These are phyloP conservation scores for Raphanus hybrid DNA, from an alignment of 441 rosid genomes.

Conservation along the genomic window DNA sequence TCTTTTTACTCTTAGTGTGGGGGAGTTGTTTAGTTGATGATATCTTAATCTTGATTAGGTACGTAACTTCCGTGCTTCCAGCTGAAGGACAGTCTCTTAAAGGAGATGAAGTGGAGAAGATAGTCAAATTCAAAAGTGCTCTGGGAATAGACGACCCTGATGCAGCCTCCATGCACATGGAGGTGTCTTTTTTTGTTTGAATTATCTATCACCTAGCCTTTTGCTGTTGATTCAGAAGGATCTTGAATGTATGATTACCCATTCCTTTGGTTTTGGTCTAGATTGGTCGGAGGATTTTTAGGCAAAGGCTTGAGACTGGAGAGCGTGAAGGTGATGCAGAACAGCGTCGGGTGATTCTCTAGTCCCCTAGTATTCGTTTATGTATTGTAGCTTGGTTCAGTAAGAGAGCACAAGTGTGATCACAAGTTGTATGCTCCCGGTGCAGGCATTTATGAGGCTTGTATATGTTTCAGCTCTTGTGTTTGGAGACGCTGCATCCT, in stretches of 20 bases:
- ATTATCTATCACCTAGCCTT: neutral
- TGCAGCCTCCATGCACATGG: slow-evolving; percentile 96
- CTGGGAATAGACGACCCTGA: slow-evolving; percentile 97
- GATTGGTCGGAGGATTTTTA: slow-evolving; percentile 91
- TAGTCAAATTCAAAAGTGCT: slow-evolving; percentile 75
- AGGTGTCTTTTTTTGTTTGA: slow-evolving; percentile 55
- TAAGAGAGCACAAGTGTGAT: slow-evolving; percentile 57
- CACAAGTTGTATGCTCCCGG: slow-evolving; percentile 66
- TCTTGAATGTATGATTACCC: slow-evolving; percentile 9
- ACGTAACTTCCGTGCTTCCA: slow-evolving; percentile 82
- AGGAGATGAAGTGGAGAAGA: slow-evolving; percentile 85
- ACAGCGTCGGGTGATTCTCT: slow-evolving; percentile 82
- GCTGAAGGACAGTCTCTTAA: slow-evolving; percentile 73
- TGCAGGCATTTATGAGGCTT: slow-evolving; percentile 99
- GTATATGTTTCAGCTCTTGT: slow-evolving; percentile 94
- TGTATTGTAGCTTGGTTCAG: slow-evolving; percentile 5
- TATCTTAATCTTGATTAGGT: slow-evolving; percentile 51
- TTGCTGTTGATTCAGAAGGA: slow-evolving; percentile 1
- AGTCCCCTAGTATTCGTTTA: slow-evolving; percentile 15
- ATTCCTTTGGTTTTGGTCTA: slow-evolving; percentile 43
- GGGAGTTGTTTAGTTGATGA: neutral
- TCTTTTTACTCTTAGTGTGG: slow-evolving; percentile 1
- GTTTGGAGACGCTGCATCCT: slow-evolving; percentile 94
- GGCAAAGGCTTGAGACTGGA: slow-evolving; percentile 98
- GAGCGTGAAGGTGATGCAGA: slow-evolving; percentile 89